phyloP scores from a whole-genome alignment of 2,329 filamentous ascomycete genomes.

The Penicillium sp. region DNA sequence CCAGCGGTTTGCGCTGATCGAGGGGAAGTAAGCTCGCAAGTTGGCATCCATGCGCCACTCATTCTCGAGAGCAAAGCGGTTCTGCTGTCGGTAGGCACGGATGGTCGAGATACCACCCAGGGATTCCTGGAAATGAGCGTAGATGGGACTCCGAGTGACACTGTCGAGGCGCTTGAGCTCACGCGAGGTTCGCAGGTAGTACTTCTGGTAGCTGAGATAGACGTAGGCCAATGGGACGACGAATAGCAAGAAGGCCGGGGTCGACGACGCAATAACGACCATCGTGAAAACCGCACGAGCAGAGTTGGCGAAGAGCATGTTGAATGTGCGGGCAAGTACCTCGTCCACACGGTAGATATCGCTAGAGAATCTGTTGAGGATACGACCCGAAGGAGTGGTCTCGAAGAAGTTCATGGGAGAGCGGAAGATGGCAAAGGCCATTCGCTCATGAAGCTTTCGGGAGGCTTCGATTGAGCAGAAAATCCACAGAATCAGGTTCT shows the following conservation, averaged over 20 bases:
- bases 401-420: conserved; percentile 99
- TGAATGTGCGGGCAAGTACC: conserved; percentile 92
- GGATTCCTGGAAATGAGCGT: conserved; percentile 96
- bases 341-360: conserved; percentile 71
- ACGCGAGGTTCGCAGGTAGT: conserved; percentile 92
- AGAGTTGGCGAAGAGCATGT: conserved; percentile 83
- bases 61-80: conserved; percentile 84
- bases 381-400: conserved; percentile 91
- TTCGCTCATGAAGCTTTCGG: conserved; percentile 90
- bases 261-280: conserved; percentile 74
- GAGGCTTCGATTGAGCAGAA: conserved; percentile 99
- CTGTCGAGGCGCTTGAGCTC: conserved; percentile 96
- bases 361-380: conserved; percentile 91
- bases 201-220: conserved; percentile 92
- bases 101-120: conserved; percentile 92
- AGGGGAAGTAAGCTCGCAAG: conserved; percentile 88
- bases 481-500: conserved; percentile 96
- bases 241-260: conserved; percentile 72
- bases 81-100: conserved; percentile 84
- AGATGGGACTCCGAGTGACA: conserved; percentile 91
- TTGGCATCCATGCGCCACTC: conserved; percentile 97
- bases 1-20: conserved; percentile 91
- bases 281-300: conserved; percentile 77
- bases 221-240: conserved; percentile 75
- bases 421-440: conserved; percentile 95